Conservation (phyloP, 2,329 filamentous ascomycete species). For the Blastomyces parvus region DNA sequence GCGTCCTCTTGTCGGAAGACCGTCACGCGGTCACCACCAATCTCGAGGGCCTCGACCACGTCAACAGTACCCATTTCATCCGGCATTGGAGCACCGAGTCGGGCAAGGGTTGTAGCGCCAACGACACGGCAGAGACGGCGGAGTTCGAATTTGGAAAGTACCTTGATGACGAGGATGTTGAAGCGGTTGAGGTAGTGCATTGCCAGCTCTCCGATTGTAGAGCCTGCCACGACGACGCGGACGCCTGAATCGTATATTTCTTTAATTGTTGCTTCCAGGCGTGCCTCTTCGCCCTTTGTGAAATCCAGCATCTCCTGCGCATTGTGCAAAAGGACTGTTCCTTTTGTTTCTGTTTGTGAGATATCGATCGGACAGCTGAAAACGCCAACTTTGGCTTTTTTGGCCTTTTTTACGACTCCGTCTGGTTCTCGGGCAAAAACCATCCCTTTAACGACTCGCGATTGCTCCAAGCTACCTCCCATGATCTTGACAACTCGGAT, state of each 20-base stretch:
- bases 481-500: slow-evolving; percentile 99
- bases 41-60: slow-evolving; percentile 92
- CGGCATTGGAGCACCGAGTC: slow-evolving; percentile 96
- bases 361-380: slow-evolving; percentile 94
- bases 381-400: slow-evolving; percentile 89
- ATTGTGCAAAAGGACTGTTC: slow-evolving; percentile 91
- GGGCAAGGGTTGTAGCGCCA: slow-evolving; percentile 88
- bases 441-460: slow-evolving; percentile 93
- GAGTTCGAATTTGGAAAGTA: slow-evolving; percentile 96
- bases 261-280: slow-evolving; percentile 86
- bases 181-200: slow-evolving; percentile 97
- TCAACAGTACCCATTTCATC: slow-evolving; percentile 97
- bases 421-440: slow-evolving; percentile 96
- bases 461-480: slow-evolving; percentile 91
- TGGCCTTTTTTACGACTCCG: slow-evolving; percentile 79
- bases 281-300: slow-evolving; percentile 88
- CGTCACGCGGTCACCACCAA: slow-evolving; percentile 94
- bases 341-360: slow-evolving; percentile 97
- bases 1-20: slow-evolving; percentile 84
- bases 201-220: slow-evolving; percentile 89
- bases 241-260: slow-evolving; percentile 90
- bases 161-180: slow-evolving; percentile 90
- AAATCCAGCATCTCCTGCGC: slow-evolving; percentile 98
- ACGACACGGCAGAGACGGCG: slow-evolving; percentile 91
- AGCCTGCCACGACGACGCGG: slow-evolving; percentile 82